Conservation (phyloP, 768 basidiomycete species). For the Phlebiopsis flavidoalba region DNA sequence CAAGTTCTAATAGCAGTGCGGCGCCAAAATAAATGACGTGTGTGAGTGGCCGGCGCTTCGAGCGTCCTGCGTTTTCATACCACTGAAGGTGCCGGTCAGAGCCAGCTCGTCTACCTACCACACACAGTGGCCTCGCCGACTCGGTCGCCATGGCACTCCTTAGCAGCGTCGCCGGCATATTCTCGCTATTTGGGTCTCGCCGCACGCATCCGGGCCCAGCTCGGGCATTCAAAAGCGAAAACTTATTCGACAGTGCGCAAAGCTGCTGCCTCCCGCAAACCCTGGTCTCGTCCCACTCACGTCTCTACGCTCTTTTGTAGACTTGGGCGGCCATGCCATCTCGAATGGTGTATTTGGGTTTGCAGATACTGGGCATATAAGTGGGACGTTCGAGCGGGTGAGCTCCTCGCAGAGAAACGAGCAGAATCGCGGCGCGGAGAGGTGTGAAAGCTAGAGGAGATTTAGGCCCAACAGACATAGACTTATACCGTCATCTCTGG, state of each 20-base stretch:
- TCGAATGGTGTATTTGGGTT: slow-evolving; percentile 68
- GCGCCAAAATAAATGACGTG: background rate
- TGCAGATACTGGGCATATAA: slow-evolving; percentile 66
- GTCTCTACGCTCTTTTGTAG: slow-evolving; percentile 30
- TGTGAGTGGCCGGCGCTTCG: background rate
- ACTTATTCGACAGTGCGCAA: slow-evolving; percentile 73
- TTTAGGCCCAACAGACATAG: background rate
- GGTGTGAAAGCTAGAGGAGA: slow-evolving; percentile 16
- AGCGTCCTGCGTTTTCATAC: slow-evolving; percentile 1
- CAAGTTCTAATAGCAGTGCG: background rate
- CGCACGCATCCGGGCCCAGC: slow-evolving; percentile 79
- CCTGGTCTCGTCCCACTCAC: background rate
- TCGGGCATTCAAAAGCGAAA: slow-evolving; percentile 79
- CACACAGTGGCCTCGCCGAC: background rate
- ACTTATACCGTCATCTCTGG: background rate
- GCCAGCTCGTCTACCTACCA: background rate
- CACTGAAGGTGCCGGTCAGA: background rate
- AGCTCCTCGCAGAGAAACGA: slow-evolving; percentile 59
- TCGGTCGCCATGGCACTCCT: slow-evolving; percentile 54
- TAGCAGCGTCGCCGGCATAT: slow-evolving; percentile 67
- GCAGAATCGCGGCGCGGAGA: slow-evolving; percentile 52
- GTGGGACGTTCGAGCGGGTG: slow-evolving; percentile 60
- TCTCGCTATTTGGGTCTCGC: slow-evolving; percentile 80
- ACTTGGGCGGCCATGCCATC: slow-evolving; percentile 66
- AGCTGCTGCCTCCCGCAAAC: background rate